Evolutionary conservation across 139 green algal species (phyloP).

Genomic region (Spirogloea muscicola): DNA sequence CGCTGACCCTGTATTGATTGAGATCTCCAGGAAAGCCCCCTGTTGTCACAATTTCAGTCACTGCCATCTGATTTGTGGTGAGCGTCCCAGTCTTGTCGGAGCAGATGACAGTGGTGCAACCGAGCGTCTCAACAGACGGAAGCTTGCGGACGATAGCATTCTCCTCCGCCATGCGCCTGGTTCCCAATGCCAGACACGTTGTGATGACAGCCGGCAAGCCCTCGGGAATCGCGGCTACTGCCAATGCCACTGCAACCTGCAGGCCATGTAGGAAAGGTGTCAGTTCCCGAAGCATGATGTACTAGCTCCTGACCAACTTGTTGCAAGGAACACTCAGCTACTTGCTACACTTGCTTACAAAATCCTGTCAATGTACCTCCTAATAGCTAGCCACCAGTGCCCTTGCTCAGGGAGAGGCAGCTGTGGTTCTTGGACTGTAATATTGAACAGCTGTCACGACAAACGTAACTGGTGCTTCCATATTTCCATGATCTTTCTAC

Average conservation of each 20-base stretch:
- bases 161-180: conserved; percentile 84
- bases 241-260: conserved; percentile 85
- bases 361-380: too few relatives aligned
- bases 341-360: too few relatives aligned
- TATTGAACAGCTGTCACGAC: too few relatives aligned
- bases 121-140: conserved; percentile 92
- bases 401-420: too few relatives aligned
- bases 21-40: not conserved
- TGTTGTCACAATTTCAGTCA: conserved; percentile 61
- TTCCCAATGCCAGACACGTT: conserved; percentile 97
- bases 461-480: too few relatives aligned
- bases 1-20: conserved; percentile 64
- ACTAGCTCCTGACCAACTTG: not conserved
- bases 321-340: too few relatives aligned
- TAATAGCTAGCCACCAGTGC: too few relatives aligned
- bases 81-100: conserved; percentile 95
- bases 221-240: conserved; percentile 97
- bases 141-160: conserved; percentile 79
- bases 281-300: not conserved
- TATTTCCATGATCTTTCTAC: too few relatives aligned
- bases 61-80: conserved; percentile 85
- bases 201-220: conserved; percentile 98
- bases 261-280: too few relatives aligned
- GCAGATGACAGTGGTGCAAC: conserved; percentile 96
- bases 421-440: too few relatives aligned